Evolutionary conservation across 257 asterid genomes (phyloP), one percentile per base, ranked within the genome.

Genomic region (Solanum pinnatisectum): DNA sequence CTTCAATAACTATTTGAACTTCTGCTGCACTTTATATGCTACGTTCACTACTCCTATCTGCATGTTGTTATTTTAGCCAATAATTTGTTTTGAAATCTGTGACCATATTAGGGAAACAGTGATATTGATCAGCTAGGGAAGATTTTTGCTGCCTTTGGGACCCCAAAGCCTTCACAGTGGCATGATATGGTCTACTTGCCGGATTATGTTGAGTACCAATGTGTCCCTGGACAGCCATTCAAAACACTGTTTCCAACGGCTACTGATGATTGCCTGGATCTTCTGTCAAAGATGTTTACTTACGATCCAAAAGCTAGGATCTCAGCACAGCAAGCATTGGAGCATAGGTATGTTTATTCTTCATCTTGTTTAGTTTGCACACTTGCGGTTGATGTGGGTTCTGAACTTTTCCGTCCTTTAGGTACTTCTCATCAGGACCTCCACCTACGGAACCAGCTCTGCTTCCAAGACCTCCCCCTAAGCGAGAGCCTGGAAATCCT

Each of bases 101-200:
- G 78, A 27, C 27, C 5, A n/a, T 67, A 87, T 87, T 88, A 97
- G 99, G 99, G 99, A 82, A 94, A 91, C 88, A 97, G 98, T 87
- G 99, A 97, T 87, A 97, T 97, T 35, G 99, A 97, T 93, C 99
- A 97, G 93, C 93, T 97, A 68, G 99, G 99, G 79, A 97, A 97
- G 93, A 97, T 97, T 52, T 97, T 97, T 91, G 98, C 94, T 23
- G 95, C 96, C 83, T 97, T 97, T 91, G 99, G 99, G 89, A 97
- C 98, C 84, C 99, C 99, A 59, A 97, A 94, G 91, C 90, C 94
- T 83, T 92, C 96, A 5, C 98, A 97, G 86, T 97, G 99, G 99
- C 87, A 95, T 40, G 99, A 97, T 91, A 92, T 97, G 98, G 85
- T 94, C 71, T 93, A 93, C 85, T 96, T 97, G 91, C 99, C 99